phyloP scores from a whole-genome alignment of 2,329 filamentous ascomycete genomes.

The Pseudogymnoascus sp. region DNA sequence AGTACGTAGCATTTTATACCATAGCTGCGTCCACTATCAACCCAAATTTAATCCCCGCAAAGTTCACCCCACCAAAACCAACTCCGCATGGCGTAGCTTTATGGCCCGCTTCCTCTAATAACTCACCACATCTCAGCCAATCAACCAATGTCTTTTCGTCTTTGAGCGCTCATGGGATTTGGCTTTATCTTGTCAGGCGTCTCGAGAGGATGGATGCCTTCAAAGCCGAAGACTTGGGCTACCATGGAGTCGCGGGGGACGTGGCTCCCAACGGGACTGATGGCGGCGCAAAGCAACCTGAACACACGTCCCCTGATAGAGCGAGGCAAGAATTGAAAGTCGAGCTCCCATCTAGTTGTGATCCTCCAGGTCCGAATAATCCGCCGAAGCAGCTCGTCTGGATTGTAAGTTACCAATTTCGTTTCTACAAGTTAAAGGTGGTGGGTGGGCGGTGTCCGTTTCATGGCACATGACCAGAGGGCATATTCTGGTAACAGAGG shows the following conservation, averaged over 20 bases:
- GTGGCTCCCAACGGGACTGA: not conserved
- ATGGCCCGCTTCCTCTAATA: not conserved
- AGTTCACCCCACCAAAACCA: not conserved
- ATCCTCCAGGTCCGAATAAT: slow-evolving; percentile 67
- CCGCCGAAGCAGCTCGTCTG: slow-evolving; percentile 73
- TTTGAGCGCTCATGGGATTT: slow-evolving; percentile 3
- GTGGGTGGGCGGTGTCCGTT: not conserved
- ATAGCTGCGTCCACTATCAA: not conserved
- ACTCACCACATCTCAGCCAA: not conserved
- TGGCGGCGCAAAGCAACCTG: not conserved
- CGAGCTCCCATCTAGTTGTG: slow-evolving; percentile 74
- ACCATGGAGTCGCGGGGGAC: not conserved
- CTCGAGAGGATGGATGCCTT: slow-evolving; percentile 6
- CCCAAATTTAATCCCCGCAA: not conserved
- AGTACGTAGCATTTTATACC: not conserved
- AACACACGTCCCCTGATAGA: not conserved
- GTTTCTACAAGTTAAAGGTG: not conserved
- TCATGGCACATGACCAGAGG: not conserved
- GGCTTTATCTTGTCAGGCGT: not conserved
- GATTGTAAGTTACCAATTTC: slow-evolving; percentile 56
- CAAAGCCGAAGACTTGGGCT: slow-evolving; percentile 1
- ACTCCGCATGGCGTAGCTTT: not conserved
- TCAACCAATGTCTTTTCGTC: not conserved
- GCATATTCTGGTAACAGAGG: not conserved
- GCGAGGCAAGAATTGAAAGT: slow-evolving; percentile 31